Conservation (phyloP, 129 eudicot species). For the Oenanthe sinensis region DNA sequence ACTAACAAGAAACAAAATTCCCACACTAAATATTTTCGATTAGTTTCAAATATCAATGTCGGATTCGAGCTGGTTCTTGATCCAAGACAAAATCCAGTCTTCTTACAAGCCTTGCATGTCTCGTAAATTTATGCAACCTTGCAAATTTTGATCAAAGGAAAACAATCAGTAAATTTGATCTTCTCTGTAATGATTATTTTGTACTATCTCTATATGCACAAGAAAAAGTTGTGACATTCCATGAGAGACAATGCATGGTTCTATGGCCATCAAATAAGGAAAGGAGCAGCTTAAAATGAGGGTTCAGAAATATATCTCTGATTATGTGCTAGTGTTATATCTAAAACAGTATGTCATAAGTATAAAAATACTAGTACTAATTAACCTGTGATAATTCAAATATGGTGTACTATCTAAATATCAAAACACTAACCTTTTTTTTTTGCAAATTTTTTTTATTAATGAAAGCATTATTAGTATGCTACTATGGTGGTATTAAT, state of each 20-base stretch:
- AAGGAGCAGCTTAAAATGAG: not conserved
- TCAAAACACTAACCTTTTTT: too few relatives aligned
- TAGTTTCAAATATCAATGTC: not conserved
- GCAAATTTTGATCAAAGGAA: not conserved
- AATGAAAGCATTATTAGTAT: too few relatives aligned
- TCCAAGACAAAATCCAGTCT: not conserved
- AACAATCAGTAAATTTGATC: not conserved
- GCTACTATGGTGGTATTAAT: too few relatives aligned
- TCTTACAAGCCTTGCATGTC: not conserved
- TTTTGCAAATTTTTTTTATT: too few relatives aligned
- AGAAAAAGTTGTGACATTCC: not conserved
- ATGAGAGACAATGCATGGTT: not conserved
- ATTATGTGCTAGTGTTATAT: not conserved
- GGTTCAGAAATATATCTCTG: not conserved
- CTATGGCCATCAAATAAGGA: slow-evolving; percentile 1
- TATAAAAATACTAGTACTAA: too few relatives aligned
- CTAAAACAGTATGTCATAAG: too few relatives aligned
- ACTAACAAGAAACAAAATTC: not conserved
- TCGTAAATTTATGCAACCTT: not conserved
- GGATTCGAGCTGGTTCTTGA: not conserved
- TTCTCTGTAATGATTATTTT: not conserved
- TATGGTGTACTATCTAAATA: too few relatives aligned
- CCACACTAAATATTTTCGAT: not conserved
- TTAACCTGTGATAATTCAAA: too few relatives aligned
- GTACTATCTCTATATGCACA: not conserved